Evolutionary conservation across 2,329 filamentous ascomycete genomes (phyloP).

Genomic region (Colletotrichum liriopes): DNA sequence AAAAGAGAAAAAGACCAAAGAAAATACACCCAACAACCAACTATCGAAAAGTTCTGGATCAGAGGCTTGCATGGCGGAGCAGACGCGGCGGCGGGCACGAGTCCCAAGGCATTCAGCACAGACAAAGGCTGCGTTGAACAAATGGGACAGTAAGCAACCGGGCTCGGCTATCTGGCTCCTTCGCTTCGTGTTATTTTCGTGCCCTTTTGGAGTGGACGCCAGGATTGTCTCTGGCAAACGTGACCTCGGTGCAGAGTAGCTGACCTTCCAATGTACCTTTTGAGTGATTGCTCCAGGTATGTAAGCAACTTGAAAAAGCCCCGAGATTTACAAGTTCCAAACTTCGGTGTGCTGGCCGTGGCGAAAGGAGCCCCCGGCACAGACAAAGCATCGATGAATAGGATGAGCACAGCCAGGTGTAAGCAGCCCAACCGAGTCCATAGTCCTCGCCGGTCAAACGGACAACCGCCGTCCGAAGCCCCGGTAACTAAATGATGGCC

Average conservation of each 20-base stretch:
- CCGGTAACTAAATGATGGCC: background rate
- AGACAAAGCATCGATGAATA: background rate
- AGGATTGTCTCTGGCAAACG: background rate
- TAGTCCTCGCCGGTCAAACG: slow-evolving; percentile 10
- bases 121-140: background rate
- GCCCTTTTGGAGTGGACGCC: background rate
- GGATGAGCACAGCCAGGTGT: background rate
- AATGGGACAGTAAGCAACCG: background rate
- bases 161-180: background rate
- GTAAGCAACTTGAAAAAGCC: background rate
- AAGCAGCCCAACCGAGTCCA: background rate
- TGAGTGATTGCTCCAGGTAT: background rate
- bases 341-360: background rate
- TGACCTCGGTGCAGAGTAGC: background rate
- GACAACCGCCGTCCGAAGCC: slow-evolving; percentile 2
- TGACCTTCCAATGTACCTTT: background rate
- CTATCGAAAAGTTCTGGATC: background rate
- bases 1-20: background rate
- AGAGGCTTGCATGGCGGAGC: slow-evolving; percentile 7
- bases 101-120: background rate
- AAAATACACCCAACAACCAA: background rate
- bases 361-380: background rate
- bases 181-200: slow-evolving; percentile 14
- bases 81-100: background rate
- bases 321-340: background rate